Evolutionary conservation across 805 yeast genomes (phyloP), one percentile per base, ranked within the genome.

Genomic region (Monosporozyma siamensis): DNA sequence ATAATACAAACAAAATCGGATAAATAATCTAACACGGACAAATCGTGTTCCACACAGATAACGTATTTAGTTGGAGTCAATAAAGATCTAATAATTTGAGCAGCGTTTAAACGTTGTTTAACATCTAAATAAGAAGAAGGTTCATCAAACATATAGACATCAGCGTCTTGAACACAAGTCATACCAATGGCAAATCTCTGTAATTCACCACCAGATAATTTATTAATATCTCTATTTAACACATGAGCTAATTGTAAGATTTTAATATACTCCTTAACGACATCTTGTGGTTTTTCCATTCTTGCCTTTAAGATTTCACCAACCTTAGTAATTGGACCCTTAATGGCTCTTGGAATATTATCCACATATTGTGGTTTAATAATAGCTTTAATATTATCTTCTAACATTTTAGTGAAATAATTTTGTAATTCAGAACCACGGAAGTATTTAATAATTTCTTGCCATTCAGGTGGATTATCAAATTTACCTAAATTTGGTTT

Each of bases 341-440:
- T 86, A 60, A 92, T 82, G 31, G 97, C 97, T 65, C 94, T 80
- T 54, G 98, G 97, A 53, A 92, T 79, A 69, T 88, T 90, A 66
- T 92, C 99, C 46, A 92, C 99, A 61, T 92, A 92, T 70, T 92
- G 99, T 8, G 99, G 99, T 70, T 92, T 92, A 61, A 90, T 90
- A 52, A 92, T 85, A n/a, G 97, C 95, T 68, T 83, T 89, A 62
- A 92, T 83, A 62, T 89, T 71, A 61, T 90, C 96, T 65, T 92
- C 98, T 54, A 92, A 72, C 52, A 92, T 79, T 62, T 92, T 88
- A 42, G 95, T 87, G 70, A 92, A 86, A 65, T 81, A 92, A 67
- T 92, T 92, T 67, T 92, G 98, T 65, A 92, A 76, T 70, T 92
- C 98, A 25, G 95, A 83, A 52, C 98, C 98, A 72, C 98, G 82